A percentile compares a stretch with the other conserved stretches of the same genome.
Evolutionary conservation across 2,329 filamentous ascomycete species (phyloP).

Genomic region (Colletotrichum sp.): DNA sequence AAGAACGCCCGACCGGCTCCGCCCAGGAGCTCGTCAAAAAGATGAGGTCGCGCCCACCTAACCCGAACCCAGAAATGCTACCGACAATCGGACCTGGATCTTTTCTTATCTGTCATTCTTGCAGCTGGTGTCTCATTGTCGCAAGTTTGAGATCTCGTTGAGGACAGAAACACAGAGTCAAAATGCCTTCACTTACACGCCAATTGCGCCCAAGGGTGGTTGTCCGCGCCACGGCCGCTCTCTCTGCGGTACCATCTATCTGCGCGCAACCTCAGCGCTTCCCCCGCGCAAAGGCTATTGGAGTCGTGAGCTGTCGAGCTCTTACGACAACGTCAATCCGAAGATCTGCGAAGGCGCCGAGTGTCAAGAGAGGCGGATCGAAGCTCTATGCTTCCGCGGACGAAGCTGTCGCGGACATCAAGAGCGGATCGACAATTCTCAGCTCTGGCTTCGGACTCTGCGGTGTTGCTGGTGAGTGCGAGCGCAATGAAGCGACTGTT

Average conservation of each 20-base stretch:
- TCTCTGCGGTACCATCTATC: background rate
- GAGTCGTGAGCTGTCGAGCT: slow-evolving; percentile 1
- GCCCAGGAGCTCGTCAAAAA: slow-evolving; percentile 9
- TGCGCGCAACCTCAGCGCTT: slow-evolving; percentile 15
- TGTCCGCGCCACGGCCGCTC: background rate
- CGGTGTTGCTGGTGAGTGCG: slow-evolving; percentile 67
- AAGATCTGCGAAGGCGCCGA: slow-evolving; percentile 12
- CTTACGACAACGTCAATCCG: background rate
- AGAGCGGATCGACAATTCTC: slow-evolving; percentile 73
- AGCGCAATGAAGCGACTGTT: background rate
- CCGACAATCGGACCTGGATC: slow-evolving; percentile 5
- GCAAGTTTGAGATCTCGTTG: background rate
- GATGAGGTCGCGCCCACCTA: slow-evolving; percentile 19
- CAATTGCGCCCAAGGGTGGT: slow-evolving; percentile 17
- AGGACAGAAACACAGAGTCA: background rate
- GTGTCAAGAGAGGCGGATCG: slow-evolving; percentile 37
- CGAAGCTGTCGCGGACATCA: slow-evolving; percentile 72
- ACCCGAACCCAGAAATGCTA: slow-evolving; percentile 1
- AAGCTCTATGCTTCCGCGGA: slow-evolving; percentile 64
- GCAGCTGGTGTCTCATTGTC: background rate
- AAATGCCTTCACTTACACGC: slow-evolving; percentile 8
- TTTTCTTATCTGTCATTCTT: background rate
- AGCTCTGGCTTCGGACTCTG: slow-evolving; percentile 86
- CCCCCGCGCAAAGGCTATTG: slow-evolving; percentile 3
- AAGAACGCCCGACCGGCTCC: slow-evolving; percentile 8